These are phyloP conservation scores for Boletus sensibilis DNA, from an alignment of 768 basidiomycete genomes.

Conservation along the genomic window DNA sequence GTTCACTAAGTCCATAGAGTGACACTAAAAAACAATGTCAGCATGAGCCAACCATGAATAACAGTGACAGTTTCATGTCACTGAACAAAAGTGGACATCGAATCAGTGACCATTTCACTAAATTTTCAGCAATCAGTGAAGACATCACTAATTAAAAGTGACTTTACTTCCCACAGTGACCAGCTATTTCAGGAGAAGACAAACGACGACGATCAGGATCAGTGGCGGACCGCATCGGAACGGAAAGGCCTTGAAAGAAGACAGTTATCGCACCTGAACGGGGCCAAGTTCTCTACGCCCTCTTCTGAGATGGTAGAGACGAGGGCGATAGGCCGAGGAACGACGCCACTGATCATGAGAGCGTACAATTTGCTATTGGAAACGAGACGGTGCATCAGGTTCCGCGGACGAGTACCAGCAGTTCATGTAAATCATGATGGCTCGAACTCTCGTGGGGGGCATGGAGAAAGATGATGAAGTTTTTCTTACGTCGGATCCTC, in stretches of 20 bases:
- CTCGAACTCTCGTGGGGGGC: neutral
- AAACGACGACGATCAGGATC: neutral
- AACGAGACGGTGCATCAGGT: neutral
- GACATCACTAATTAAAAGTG: too few relatives aligned
- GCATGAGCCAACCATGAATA: too few relatives aligned
- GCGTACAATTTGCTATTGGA: constrained; percentile 27
- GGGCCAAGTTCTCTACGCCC: constrained; percentile 37
- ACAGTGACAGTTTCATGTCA: too few relatives aligned
- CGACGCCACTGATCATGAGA: constrained; percentile 37
- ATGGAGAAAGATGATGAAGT: too few relatives aligned
- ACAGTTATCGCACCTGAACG: constrained; percentile 26
- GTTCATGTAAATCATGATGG: neutral
- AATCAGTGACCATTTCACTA: too few relatives aligned
- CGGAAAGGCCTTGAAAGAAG: neutral
- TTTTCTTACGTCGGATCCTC: constrained; percentile 28
- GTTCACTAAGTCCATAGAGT: too few relatives aligned
- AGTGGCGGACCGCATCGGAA: neutral
- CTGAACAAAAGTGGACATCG: too few relatives aligned
- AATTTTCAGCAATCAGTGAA: too few relatives aligned
- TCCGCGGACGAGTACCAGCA: neutral
- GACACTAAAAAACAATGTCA: too few relatives aligned
- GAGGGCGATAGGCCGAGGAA: constrained; percentile 43
- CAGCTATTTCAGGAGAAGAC: neutral
- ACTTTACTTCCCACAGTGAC: too few relatives aligned
- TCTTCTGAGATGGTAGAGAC: constrained; percentile 34